These are phyloP conservation scores for Luffa acutangula DNA, from an alignment of 306 rosid species.

Conservation along the genomic window DNA sequence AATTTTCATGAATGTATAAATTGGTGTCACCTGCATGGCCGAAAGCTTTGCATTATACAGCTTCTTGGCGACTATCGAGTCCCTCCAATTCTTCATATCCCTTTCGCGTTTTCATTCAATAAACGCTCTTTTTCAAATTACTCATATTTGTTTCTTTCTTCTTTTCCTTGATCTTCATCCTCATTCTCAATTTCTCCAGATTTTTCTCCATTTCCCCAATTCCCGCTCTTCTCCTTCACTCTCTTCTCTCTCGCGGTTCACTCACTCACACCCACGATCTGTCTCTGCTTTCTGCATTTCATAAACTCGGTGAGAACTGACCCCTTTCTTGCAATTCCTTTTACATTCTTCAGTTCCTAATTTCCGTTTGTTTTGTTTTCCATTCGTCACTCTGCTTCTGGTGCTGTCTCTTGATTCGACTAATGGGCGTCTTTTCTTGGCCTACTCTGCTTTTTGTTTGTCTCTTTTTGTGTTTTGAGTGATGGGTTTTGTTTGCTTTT, in stretches of 20 bases:
- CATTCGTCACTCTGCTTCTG: background rate
- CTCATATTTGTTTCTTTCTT: background rate
- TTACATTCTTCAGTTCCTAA: background rate
- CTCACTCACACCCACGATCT: background rate
- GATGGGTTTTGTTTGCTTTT: background rate
- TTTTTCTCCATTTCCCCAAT: constrained; percentile 10
- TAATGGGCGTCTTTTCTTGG: background rate
- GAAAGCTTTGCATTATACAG: background rate
- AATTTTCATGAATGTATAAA: background rate
- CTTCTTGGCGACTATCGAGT: background rate
- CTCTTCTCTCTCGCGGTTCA: background rate
- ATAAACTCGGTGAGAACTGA: background rate
- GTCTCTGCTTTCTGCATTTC: background rate
- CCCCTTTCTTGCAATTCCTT: background rate
- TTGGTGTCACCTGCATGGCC: background rate
- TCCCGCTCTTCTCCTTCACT: background rate
- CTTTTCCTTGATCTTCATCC: background rate
- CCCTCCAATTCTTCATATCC: background rate
- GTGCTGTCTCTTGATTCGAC: background rate
- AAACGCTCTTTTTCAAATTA: background rate
- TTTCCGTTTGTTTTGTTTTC: background rate
- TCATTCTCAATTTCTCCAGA: constrained; percentile 6
- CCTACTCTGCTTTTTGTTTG: background rate
- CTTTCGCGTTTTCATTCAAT: background rate
- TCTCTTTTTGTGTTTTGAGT: background rate